These are phyloP conservation scores for Leccinum aurantiacum DNA, from an alignment of 768 basidiomycete genomes.

Conservation along the genomic window DNA sequence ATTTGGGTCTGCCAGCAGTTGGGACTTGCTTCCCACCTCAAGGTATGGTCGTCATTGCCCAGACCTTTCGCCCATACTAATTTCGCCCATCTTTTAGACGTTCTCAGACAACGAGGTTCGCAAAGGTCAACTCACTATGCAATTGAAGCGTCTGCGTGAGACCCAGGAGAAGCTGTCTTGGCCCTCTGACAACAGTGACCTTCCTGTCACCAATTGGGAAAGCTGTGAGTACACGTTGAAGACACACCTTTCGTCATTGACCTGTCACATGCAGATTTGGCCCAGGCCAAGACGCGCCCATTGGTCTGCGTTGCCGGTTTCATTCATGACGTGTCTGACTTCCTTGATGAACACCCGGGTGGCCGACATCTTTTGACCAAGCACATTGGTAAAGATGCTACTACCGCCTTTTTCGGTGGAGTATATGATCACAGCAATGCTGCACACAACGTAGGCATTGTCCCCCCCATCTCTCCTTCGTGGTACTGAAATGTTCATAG, in stretches of 20 bases:
- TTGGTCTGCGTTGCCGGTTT: slow-evolving; percentile 87
- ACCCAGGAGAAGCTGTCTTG: slow-evolving; percentile 76
- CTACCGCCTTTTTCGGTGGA: slow-evolving; percentile 92
- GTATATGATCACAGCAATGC: slow-evolving; percentile 89
- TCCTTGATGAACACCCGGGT: slow-evolving; percentile 91
- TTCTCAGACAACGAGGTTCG: slow-evolving; percentile 73
- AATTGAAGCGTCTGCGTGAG: slow-evolving; percentile 81
- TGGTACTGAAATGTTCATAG: slow-evolving; percentile 11
- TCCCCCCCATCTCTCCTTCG: not conserved
- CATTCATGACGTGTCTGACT: slow-evolving; percentile 85
- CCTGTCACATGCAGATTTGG: slow-evolving; percentile 53
- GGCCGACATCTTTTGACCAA: slow-evolving; percentile 82
- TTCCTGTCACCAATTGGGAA: slow-evolving; percentile 86
- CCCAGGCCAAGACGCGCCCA: slow-evolving; percentile 76
- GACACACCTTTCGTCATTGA: not conserved
- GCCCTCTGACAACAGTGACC: slow-evolving; percentile 73
- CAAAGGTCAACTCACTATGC: slow-evolving; percentile 94
- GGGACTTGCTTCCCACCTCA: slow-evolving; percentile 58
- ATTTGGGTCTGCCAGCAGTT: slow-evolving; percentile 50
- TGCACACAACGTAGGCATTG: slow-evolving; percentile 68
- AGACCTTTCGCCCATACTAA: not conserved
- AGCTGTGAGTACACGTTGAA: slow-evolving; percentile 53
- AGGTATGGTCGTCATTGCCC: slow-evolving; percentile 30
- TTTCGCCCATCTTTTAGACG: slow-evolving; percentile 18
- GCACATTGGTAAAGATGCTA: slow-evolving; percentile 87